Evolutionary conservation across 2,329 filamentous ascomycete genomes (phyloP).

Genomic region (Parastagonospora nodorum): DNA sequence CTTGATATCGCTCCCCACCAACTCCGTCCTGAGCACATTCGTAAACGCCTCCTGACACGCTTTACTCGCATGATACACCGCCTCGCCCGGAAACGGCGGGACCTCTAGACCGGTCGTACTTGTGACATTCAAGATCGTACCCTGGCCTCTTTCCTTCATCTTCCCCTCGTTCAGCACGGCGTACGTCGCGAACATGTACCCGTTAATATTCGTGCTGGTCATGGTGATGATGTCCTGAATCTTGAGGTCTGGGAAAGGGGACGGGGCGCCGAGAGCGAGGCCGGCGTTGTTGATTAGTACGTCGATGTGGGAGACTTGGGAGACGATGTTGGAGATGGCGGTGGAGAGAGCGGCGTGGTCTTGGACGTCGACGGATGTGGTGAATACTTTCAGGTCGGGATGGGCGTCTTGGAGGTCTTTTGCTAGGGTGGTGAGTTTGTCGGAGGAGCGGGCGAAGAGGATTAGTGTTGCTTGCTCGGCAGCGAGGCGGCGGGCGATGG

Average conservation of each 20-base stretch:
- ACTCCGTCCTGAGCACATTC: conserved; percentile 56
- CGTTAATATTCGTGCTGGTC: conserved; percentile 56
- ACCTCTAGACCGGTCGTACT: conserved; percentile 54
- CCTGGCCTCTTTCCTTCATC: conserved; percentile 47
- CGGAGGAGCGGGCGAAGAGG: conserved; percentile 49
- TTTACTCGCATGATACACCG: conserved; percentile 56
- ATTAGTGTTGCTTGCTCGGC: conserved; percentile 48
- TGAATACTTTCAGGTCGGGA: conserved; percentile 27
- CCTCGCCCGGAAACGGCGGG: conserved; percentile 56
- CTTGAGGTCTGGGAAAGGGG: conserved; percentile 49
- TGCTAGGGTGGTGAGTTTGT: conserved; percentile 30
- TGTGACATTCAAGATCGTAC: conserved; percentile 57
- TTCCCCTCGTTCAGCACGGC: conserved; percentile 50
- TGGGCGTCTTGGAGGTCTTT: conserved; percentile 16
- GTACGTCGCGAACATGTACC: conserved; percentile 54
- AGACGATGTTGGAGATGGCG: conserved; percentile 22
- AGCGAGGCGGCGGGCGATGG: conserved; percentile 50
- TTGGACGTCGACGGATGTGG: conserved; percentile 42
- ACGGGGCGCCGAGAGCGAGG: conserved; percentile 54
- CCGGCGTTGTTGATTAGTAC: conserved; percentile 57
- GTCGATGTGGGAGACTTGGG: conserved; percentile 48
- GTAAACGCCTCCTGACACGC: conserved; percentile 56
- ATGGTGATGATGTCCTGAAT: conserved; percentile 52
- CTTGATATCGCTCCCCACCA: conserved; percentile 54
- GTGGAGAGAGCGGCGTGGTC: conserved; percentile 36